Percentiles rank a stretch among this genome's conserved stretches.
These are phyloP conservation scores for Plasmodium billcollinsi DNA, from an alignment of 169 alveolate genomes.

Conservation along the genomic window DNA sequence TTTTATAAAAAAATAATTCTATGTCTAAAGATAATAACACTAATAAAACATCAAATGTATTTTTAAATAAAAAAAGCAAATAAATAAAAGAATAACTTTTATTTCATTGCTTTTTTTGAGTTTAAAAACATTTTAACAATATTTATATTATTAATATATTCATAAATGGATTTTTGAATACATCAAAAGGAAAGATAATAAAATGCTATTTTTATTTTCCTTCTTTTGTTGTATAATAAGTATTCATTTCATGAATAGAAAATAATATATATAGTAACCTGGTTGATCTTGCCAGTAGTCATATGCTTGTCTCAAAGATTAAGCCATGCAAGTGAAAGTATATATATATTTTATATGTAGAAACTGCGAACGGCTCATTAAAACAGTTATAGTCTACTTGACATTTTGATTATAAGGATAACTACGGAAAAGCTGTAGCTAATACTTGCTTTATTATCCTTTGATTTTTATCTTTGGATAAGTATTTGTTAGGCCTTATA, in stretches of 20 bases:
- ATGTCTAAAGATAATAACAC: too few species aligned
- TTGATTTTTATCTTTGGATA: background rate
- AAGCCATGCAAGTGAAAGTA: slow-evolving; percentile 96
- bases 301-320: slow-evolving; percentile 96
- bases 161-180: too few species aligned
- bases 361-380: slow-evolving; percentile 90
- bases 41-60: too few species aligned
- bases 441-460: slow-evolving; percentile 58
- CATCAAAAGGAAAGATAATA: too few species aligned
- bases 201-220: too few species aligned
- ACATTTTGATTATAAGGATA: slow-evolving; percentile 64
- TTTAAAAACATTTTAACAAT: too few species aligned
- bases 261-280: slow-evolving; percentile 88
- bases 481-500: slow-evolving; percentile 46
- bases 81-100: too few species aligned
- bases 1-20: too few species aligned
- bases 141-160: too few species aligned
- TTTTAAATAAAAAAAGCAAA: too few species aligned
- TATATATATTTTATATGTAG: slow-evolving; percentile 78
- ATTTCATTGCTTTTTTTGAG: too few species aligned
- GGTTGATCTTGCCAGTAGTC: slow-evolving; percentile 99
- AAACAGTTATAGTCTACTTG: slow-evolving; percentile 84
- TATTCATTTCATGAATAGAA: background rate
- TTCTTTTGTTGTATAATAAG: too few species aligned
- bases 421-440: slow-evolving; percentile 80